Percentiles rank a stretch among this genome's conserved stretches.
phyloP scores from a whole-genome alignment of 2,329 filamentous ascomycete species.

The Penicillium sclerotiorum region DNA sequence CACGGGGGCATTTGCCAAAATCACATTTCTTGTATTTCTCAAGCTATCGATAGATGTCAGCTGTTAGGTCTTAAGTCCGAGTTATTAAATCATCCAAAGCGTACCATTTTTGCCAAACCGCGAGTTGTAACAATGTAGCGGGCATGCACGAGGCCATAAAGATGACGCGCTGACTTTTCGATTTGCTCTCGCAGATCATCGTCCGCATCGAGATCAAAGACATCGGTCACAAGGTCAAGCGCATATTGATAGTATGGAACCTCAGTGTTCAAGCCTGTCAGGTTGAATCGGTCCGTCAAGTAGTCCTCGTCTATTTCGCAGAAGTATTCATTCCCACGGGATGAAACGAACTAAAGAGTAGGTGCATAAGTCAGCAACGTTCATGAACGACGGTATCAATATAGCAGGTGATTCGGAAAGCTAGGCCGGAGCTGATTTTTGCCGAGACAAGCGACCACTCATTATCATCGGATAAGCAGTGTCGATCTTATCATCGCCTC shows the following conservation, averaged over 20 bases:
- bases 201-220: slow-evolving; percentile 97
- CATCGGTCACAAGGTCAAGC: slow-evolving; percentile 93
- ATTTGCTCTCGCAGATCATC: slow-evolving; percentile 98
- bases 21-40: slow-evolving; percentile 99
- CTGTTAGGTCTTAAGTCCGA: too few species aligned
- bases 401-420: neutral
- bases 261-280: slow-evolving; percentile 94
- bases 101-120: slow-evolving; percentile 93
- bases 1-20: slow-evolving; percentile 96
- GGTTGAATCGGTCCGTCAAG: slow-evolving; percentile 94
- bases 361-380: slow-evolving; percentile 10
- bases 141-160: slow-evolving; percentile 95
- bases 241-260: slow-evolving; percentile 99
- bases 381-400: neutral
- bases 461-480: too few species aligned
- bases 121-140: slow-evolving; percentile 96
- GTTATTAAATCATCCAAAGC: slow-evolving; percentile 28
- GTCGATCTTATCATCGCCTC: too few species aligned
- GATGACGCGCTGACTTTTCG: slow-evolving; percentile 91
- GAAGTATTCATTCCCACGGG: slow-evolving; percentile 97
- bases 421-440: neutral
- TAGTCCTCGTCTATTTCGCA: slow-evolving; percentile 99
- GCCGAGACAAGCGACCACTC: too few species aligned
- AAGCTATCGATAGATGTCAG: slow-evolving; percentile 60
- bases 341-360: slow-evolving; percentile 82